Base-by-base conservation (phyloP, 768 basidiomycete genomes). In the Cyclocybe aegerita region DNA sequence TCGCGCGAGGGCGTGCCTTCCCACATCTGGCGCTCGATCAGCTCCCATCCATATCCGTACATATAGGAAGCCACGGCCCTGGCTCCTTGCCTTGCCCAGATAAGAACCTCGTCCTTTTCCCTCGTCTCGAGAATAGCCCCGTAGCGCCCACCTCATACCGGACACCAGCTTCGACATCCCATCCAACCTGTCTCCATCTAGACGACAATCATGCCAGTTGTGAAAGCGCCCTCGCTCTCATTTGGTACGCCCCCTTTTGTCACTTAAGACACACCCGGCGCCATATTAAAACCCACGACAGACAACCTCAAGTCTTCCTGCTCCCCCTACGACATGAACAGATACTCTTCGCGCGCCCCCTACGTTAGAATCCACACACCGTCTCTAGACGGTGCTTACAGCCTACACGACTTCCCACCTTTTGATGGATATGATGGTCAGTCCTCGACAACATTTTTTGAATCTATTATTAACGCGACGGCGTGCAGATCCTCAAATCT, bases 1-100 rank as follows among this genome's bases (percentile, higher is more conserved):
- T 64, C 62, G 57, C 59, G 57, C 56, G 56, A 56, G 53, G 41
- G 43, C 49, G 58, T 58, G 60, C 50, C 63, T 62, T 65, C 59
- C 60, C 62, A 61, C 57, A 63, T 62, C 58, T 56, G 61, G 63
- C 64, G 62, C 66, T 64, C 67, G 67, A 69, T 69, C 65, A 56
- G 52, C 46, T 50, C 32, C 14, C 15, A 44, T 50, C 42, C 58
- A 62, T 56, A 62, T 58, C 60, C 59, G 49, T 60, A 54, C 60
- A 63, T 61, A 60, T 61, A 55, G 56, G 57, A 52, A 49, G 37
- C 58, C 59, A 56, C 61, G 66, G 61, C 69, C 66, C 65, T 64
- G 65, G 51, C 46, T 51, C 45, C 23, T 59, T 52, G 44, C 50
- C 50, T 58, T 56, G 63, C 59, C 64, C 49, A 60, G 67, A 70